Evolutionary conservation across 2,329 filamentous ascomycete species (phyloP).

Genomic region (Graphilbum fragrans): DNA sequence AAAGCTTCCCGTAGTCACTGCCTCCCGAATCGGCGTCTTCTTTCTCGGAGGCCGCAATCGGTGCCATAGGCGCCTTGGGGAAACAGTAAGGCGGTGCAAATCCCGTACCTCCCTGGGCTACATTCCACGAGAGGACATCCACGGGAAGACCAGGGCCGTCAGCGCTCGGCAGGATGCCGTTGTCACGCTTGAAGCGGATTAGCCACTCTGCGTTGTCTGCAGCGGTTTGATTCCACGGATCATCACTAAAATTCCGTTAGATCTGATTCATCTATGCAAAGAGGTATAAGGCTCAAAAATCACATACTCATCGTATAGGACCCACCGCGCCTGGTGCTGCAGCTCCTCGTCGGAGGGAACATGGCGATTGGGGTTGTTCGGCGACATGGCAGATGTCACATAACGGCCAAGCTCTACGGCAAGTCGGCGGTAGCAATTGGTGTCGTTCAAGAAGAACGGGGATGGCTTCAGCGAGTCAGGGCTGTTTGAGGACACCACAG

Average conservation of each 20-base stretch:
- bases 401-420: constrained; percentile 41
- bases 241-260: constrained; percentile 31
- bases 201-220: constrained; percentile 55
- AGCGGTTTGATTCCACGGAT: constrained; percentile 52
- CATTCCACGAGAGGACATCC: constrained; percentile 28
- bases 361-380: constrained; percentile 47
- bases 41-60: constrained; percentile 16
- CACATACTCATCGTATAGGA: constrained; percentile 49
- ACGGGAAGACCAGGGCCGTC: constrained; percentile 36
- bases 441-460: constrained; percentile 42
- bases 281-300: neutral
- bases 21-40: constrained; percentile 21
- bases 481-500: neutral
- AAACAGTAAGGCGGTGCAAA: constrained; percentile 43
- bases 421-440: constrained; percentile 47
- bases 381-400: constrained; percentile 39
- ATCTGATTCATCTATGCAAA: neutral
- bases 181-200: constrained; percentile 47
- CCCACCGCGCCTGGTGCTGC: constrained; percentile 51
- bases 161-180: constrained; percentile 34
- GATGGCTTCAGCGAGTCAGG: constrained; percentile 14
- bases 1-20: too few species aligned
- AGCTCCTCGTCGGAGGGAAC: constrained; percentile 49
- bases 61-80: constrained; percentile 25
- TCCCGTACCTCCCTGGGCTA: constrained; percentile 37